Base-by-base conservation (phyloP, 768 basidiomycete genomes). In the Serpula lacrymans region DNA sequence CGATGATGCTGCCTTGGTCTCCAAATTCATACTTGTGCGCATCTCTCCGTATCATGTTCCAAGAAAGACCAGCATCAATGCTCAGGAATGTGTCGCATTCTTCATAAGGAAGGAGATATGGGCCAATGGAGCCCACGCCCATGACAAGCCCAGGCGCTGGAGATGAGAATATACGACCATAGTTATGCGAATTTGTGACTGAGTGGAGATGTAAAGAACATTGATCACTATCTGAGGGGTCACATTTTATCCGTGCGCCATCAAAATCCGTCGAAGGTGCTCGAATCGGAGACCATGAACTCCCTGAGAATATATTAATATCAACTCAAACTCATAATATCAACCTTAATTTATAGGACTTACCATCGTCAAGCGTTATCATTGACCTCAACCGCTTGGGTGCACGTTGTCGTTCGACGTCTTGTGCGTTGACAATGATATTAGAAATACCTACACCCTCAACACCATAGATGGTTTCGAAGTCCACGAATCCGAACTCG, bases 21-120 rank as follows among this genome's bases (percentile, higher is more conserved):
- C 96, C 96, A 58, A 98, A 94, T 64, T 98, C 94, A 54, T 97
- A 97, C 64, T 93, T 92, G 57, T 90, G 84, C 0, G 95, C 88
- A 17, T 84, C 81, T 38, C 62, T 66, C 30, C 69, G 68, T 8
- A 84, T 72, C 84, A 90, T 91, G 17, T 53, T 65, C 95, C 96
- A 99, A 5, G 78, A 78, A 11, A 92, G 50, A 1, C 96, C 96
- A 0, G 84, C 93, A 53, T 99, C 90, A 0, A 74, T 84, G 50
- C 90, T 94, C 45, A 98, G 59, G 70, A 96, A 99, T 0, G 95
- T 97, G 53, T 96, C 91, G 53, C 88, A 83, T 26, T 96, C 84
- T 30, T 86, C 80, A 52, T 97, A 97, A 1, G 78, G 67, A 13
- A 68, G 58, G 6, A 97, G 68, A 10, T 65, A 60, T 16, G 72